Percentiles rank a stretch among this genome's conserved stretches.
Conservation (phyloP, 2,329 filamentous ascomycete species). For the Diaporthe velutina region DNA sequence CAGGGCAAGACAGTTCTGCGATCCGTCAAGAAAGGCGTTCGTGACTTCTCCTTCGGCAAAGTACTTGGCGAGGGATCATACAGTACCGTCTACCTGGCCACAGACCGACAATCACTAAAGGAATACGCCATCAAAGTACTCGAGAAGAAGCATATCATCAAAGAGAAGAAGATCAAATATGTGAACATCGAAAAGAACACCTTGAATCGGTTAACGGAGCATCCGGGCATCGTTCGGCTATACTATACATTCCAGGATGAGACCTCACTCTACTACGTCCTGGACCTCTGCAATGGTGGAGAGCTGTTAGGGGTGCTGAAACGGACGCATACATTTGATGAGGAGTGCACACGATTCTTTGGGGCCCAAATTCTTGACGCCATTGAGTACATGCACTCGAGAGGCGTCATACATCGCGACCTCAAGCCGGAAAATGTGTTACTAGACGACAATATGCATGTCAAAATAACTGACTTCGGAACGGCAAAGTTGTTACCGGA, state of each 20-base stretch:
- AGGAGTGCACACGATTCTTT: slow-evolving; percentile 95
- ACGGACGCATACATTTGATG: slow-evolving; percentile 92
- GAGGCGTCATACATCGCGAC: slow-evolving; percentile 96
- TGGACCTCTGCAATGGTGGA: slow-evolving; percentile 92
- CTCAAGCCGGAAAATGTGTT: slow-evolving; percentile 97
- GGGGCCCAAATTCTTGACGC: slow-evolving; percentile 95
- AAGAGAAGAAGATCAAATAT: slow-evolving; percentile 99
- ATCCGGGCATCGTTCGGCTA: slow-evolving; percentile 94
- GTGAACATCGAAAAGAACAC: slow-evolving; percentile 99
- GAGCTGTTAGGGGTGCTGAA: slow-evolving; percentile 94
- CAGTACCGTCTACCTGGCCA: slow-evolving; percentile 93
- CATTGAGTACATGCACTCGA: slow-evolving; percentile 97
- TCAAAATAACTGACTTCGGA: slow-evolving; percentile 99
- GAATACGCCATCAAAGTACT: slow-evolving; percentile 99
- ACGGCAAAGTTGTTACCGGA: slow-evolving; percentile 92
- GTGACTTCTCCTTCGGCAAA: slow-evolving; percentile 94
- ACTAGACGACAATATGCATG: slow-evolving; percentile 94
- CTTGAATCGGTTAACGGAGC: slow-evolving; percentile 93
- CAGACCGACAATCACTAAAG: slow-evolving; percentile 91
- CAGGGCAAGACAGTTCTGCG: slow-evolving; percentile 85
- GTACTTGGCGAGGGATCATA: slow-evolving; percentile 97
- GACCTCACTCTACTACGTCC: slow-evolving; percentile 93
- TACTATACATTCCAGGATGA: slow-evolving; percentile 99
- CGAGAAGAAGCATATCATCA: slow-evolving; percentile 99
- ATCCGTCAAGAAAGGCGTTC: slow-evolving; percentile 95